These are phyloP conservation scores for Flaveria linearis DNA, from an alignment of 129 eudicot genomes.

Conservation along the genomic window DNA sequence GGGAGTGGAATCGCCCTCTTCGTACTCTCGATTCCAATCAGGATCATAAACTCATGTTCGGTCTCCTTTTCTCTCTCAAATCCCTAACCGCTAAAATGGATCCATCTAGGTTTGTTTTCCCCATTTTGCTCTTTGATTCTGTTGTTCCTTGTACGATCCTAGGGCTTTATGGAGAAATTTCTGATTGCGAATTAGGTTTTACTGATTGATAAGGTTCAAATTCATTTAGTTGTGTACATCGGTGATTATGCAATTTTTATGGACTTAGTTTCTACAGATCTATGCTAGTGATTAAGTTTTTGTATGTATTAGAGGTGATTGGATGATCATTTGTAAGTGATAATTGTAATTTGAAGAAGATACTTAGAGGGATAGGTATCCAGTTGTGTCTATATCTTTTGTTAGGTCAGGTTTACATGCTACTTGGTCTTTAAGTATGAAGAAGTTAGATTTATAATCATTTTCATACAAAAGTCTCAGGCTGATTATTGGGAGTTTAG, in stretches of 20 bases:
- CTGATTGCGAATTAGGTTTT: background rate
- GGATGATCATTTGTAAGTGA: background rate
- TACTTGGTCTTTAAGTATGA: background rate
- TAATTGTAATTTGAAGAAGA: background rate
- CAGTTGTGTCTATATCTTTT: background rate
- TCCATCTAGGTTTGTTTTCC: slow-evolving; percentile 65
- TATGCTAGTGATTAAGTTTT: background rate
- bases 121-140: background rate
- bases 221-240: background rate
- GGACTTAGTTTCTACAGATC: background rate
- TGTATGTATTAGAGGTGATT: background rate
- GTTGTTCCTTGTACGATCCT: background rate
- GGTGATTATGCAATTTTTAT: background rate
- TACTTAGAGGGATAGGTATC: background rate
- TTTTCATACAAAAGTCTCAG: background rate
- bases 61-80: slow-evolving; percentile 85
- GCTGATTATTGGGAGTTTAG: background rate
- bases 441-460: background rate
- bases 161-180: background rate
- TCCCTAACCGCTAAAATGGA: slow-evolving; percentile 97
- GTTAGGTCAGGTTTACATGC: background rate
- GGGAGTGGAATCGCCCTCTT: slow-evolving; percentile 98
- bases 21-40: slow-evolving; percentile 78
- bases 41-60: slow-evolving; percentile 97
- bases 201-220: background rate